These are phyloP conservation scores for Globisporangium ultimum DNA, from an alignment of 352 stramenopile species.

Conservation along the genomic window DNA sequence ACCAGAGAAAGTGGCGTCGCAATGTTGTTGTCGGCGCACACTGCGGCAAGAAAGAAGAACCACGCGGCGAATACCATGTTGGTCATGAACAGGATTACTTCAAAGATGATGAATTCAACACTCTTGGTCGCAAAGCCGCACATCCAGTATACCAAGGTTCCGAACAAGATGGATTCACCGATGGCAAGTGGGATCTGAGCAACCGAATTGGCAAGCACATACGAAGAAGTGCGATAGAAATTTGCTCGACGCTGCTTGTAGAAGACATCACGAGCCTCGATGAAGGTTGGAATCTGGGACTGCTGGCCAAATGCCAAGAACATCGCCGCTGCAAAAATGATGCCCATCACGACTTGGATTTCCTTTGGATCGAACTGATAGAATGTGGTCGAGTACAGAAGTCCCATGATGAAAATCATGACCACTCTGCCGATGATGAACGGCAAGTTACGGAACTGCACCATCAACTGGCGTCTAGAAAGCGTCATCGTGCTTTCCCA, in stretches of 20 bases:
- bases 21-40: slow-evolving; percentile 7
- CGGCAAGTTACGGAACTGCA: slow-evolving; percentile 41
- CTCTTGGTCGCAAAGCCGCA: slow-evolving; percentile 6
- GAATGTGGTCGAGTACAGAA: slow-evolving; percentile 12
- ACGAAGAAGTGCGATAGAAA: slow-evolving; percentile 14
- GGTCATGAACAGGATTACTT: slow-evolving; percentile 13
- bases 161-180: slow-evolving; percentile 8
- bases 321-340: slow-evolving; percentile 11
- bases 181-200: slow-evolving; percentile 9
- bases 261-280: slow-evolving; percentile 8
- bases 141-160: slow-evolving; percentile 19
- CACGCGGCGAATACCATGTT: slow-evolving; percentile 20
- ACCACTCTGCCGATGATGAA: slow-evolving; percentile 12
- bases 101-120: slow-evolving; percentile 15
- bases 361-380: slow-evolving; percentile 12
- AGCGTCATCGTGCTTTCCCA: slow-evolving; percentile 19
- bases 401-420: slow-evolving; percentile 14
- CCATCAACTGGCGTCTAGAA: neutral
- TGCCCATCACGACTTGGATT: slow-evolving; percentile 10
- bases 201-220: slow-evolving; percentile 11
- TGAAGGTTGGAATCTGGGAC: slow-evolving; percentile 9
- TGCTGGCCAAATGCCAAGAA: slow-evolving; percentile 15
- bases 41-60: slow-evolving; percentile 19
- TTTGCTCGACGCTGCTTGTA: slow-evolving; percentile 16
- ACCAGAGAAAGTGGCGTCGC: slow-evolving; percentile 9